Evolutionary conservation across 768 basidiomycete species (phyloP), one percentile per base, ranked within the genome.

Genomic region (Termitomyces sp.): DNA sequence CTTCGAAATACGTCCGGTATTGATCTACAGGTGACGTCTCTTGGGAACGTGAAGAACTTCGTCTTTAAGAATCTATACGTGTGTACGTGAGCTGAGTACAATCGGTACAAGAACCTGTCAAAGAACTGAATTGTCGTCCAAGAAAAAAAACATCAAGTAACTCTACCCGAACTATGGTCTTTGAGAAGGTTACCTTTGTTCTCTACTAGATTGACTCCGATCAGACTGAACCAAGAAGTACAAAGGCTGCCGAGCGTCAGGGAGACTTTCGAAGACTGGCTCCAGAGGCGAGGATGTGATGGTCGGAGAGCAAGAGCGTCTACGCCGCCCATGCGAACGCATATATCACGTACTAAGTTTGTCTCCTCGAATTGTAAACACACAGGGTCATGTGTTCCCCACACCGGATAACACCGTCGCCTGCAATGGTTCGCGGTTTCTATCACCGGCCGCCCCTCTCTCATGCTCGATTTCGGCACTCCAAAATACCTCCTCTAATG

Each of bases 341-440:
- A 55, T 55, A 49, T 60, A 55, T 60, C 53, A 54, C 53, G 22
- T 41, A 41, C 47, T 36, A 48, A 53, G 51, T 50, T 56, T 56
- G 54, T 35, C 51, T 41, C 41, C 48, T 31, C 15, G 35, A 44
- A 52, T 55, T 50, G 53, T 55, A 51, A 23, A 48, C 22, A 13
- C 44, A 40, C 16, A 7, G 7, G 32, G 50, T 59, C 58, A 59
- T 56, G 58, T 56, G 58, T 56, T 18, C 43, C 36, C 46, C 38
- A 13, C 22, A 54, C 33, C 39, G 53, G 47, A 42, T 16, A 49
- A 45, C 49, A 50, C 43, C 25, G 49, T 51, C 27, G n/a, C 18
- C 41, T 38, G 50, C 35, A 33, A 36, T 41, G 38, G 35, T n/a
- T 56, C 32, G 46, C 44, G 32, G 13, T 22, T 25, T 43, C 22